A percentile compares a stretch with the other conserved stretches of the same genome.
phyloP scores from a whole-genome alignment of 441 rosid genomes.

The Erodium trifolium region DNA sequence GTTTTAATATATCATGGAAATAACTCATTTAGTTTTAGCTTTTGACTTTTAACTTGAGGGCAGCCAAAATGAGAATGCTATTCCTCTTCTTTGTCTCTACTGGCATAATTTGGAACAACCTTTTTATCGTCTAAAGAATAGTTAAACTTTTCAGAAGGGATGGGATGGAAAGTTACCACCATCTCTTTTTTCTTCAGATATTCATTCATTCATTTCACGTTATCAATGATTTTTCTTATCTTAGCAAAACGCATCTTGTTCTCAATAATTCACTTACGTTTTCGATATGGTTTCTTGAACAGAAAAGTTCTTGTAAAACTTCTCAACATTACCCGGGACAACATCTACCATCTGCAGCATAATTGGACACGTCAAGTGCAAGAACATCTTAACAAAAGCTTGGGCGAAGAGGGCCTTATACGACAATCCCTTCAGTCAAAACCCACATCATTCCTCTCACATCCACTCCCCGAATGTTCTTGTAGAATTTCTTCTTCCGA shows the following conservation, averaged over 20 bases:
- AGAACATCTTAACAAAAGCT: slow-evolving; percentile 74
- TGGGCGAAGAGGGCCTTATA: slow-evolving; percentile 65
- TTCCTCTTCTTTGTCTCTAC: neutral
- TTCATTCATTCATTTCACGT: neutral
- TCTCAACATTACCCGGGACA: slow-evolving; percentile 49
- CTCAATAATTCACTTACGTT: slow-evolving; percentile 2
- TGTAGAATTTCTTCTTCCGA: slow-evolving; percentile 56
- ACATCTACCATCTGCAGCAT: slow-evolving; percentile 65
- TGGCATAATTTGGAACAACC: neutral
- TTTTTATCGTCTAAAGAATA: neutral
- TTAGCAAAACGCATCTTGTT: neutral
- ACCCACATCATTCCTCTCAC: slow-evolving; percentile 63
- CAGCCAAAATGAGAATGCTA: neutral
- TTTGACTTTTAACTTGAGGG: slow-evolving; percentile 2
- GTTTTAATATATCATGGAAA: no score
- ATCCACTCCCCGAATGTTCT: slow-evolving; percentile 94
- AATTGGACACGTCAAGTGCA: slow-evolving; percentile 65
- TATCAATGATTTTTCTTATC: neutral
- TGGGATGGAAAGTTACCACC: neutral
- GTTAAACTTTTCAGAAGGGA: neutral
- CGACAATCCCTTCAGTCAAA: slow-evolving; percentile 61
- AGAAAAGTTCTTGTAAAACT: slow-evolving; percentile 60
- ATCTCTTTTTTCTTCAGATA: neutral
- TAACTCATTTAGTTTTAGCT: neutral
- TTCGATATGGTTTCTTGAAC: slow-evolving; percentile 22